These are phyloP conservation scores for Thelonectria discophora DNA, from an alignment of 2,329 filamentous ascomycete species.

Conservation along the genomic window DNA sequence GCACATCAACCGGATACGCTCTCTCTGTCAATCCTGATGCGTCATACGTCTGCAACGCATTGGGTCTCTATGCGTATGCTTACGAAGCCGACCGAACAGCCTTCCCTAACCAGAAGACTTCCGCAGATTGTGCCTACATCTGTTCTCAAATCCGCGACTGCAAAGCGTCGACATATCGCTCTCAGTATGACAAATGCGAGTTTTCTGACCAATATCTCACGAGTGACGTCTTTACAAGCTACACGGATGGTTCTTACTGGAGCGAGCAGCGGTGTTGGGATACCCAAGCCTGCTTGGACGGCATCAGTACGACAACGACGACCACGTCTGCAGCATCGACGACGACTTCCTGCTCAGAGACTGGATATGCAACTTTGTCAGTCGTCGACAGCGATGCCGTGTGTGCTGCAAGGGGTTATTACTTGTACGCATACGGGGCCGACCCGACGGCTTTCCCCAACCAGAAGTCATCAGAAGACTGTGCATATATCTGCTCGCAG, in stretches of 20 bases:
- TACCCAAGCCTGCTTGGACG: not conserved
- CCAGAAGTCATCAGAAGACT: slow-evolving; percentile 2
- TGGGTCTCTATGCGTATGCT: not conserved
- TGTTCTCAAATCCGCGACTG: not conserved
- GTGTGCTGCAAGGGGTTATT: not conserved
- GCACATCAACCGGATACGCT: not conserved
- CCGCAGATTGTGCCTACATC: not conserved
- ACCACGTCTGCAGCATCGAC: not conserved
- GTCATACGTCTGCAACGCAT: not conserved
- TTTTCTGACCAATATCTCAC: slow-evolving; percentile 1
- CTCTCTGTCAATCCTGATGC: not conserved
- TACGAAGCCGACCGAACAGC: slow-evolving; percentile 1
- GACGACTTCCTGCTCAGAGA: not conserved
- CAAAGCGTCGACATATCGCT: not conserved
- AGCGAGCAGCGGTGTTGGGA: slow-evolving; percentile 1
- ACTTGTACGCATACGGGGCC: not conserved
- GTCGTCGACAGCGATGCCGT: not conserved
- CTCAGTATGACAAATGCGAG: slow-evolving; percentile 1
- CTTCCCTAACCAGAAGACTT: not conserved
- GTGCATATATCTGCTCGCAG: slow-evolving; percentile 1
- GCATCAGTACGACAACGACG: not conserved
- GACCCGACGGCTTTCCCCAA: slow-evolving; percentile 4
- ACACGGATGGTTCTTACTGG: not conserved
- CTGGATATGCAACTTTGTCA: not conserved
- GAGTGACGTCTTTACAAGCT: not conserved